These are phyloP conservation scores for Epichloe baconii DNA, from an alignment of 2,329 filamentous ascomycete genomes.

Conservation along the genomic window DNA sequence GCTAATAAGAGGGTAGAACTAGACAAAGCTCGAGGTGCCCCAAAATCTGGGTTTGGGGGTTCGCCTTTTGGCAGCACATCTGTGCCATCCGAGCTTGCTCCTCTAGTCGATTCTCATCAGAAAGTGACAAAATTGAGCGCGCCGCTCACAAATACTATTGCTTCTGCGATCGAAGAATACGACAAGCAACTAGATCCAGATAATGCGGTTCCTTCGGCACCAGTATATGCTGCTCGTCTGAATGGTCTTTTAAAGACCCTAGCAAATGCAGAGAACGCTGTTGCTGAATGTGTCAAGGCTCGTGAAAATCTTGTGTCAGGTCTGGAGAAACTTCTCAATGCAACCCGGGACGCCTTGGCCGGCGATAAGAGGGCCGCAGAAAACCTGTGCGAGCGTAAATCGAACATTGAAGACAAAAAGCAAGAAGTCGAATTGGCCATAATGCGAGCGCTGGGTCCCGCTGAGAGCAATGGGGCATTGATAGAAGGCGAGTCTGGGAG, in stretches of 20 bases:
- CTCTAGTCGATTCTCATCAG: constrained; percentile 62
- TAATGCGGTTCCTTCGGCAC: constrained; percentile 59
- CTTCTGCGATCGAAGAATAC: constrained; percentile 68
- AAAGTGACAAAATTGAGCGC: constrained; percentile 60
- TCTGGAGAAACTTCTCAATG: constrained; percentile 68
- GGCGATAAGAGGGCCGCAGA: constrained; percentile 55
- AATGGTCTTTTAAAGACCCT: constrained; percentile 82
- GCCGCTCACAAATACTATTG: constrained; percentile 51
- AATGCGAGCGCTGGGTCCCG: constrained; percentile 64
- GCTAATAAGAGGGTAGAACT: constrained; percentile 34
- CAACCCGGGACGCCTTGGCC: constrained; percentile 55
- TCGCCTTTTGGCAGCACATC: constrained; percentile 46
- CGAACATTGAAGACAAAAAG: constrained; percentile 68
- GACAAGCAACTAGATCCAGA: constrained; percentile 66
- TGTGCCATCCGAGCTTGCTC: constrained; percentile 63
- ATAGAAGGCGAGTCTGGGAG: constrained; percentile 32
- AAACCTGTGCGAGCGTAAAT: constrained; percentile 52
- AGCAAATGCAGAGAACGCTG: constrained; percentile 75
- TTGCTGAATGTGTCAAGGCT: constrained; percentile 80
- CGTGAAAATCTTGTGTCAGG: constrained; percentile 64
- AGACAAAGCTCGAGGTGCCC: constrained; percentile 43
- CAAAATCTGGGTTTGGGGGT: constrained; percentile 37
- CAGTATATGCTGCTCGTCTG: constrained; percentile 82
- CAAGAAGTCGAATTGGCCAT: constrained; percentile 83
- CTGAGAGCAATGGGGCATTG: constrained; percentile 36